Percentiles rank a stretch among this genome's conserved stretches.
phyloP scores from a whole-genome alignment of 495 filamentous ascomycete species.

The Aspergillus steynii region DNA sequence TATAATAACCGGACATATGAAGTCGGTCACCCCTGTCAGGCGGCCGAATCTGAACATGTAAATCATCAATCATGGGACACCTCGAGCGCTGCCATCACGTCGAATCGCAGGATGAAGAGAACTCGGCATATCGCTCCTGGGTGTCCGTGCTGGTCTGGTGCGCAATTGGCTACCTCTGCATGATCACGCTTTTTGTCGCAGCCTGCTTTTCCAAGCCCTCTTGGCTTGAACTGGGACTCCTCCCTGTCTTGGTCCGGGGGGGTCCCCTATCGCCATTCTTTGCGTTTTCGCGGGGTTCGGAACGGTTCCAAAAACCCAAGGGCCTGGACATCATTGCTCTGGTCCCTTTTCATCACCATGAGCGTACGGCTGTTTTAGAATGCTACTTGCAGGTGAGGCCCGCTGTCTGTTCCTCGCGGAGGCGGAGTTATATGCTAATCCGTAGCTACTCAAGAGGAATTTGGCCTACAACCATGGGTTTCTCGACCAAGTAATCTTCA shows the following conservation, averaged over 20 bases:
- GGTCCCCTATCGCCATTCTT: conserved; percentile 30
- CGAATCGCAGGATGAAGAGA: conserved; percentile 5
- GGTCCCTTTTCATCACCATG: conserved; percentile 49
- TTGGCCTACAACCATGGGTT: conserved; percentile 51
- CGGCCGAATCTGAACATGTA: neutral
- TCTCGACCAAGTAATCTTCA: conserved; percentile 54
- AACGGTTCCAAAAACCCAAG: conserved; percentile 40
- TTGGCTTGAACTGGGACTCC: conserved; percentile 23
- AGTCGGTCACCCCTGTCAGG: neutral
- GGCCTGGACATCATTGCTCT: conserved; percentile 49
- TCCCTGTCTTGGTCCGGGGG: conserved; percentile 24
- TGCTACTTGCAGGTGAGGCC: conserved; percentile 49
- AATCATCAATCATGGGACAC: conserved; percentile 26
- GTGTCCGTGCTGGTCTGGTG: conserved; percentile 24
- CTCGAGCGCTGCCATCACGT: conserved; percentile 6
- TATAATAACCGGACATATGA: neutral
- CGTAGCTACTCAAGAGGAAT: conserved; percentile 38
- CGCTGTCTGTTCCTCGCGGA: neutral
- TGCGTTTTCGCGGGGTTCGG: conserved; percentile 32
- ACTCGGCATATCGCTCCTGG: conserved; percentile 15
- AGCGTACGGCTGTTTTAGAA: conserved; percentile 50
- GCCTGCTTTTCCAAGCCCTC: conserved; percentile 26
- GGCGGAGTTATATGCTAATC: neutral
- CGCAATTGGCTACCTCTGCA: conserved; percentile 27
- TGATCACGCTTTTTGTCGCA: conserved; percentile 20